Base-by-base conservation (phyloP, 495 filamentous ascomycete genomes). In the Xylaria sp. region DNA sequence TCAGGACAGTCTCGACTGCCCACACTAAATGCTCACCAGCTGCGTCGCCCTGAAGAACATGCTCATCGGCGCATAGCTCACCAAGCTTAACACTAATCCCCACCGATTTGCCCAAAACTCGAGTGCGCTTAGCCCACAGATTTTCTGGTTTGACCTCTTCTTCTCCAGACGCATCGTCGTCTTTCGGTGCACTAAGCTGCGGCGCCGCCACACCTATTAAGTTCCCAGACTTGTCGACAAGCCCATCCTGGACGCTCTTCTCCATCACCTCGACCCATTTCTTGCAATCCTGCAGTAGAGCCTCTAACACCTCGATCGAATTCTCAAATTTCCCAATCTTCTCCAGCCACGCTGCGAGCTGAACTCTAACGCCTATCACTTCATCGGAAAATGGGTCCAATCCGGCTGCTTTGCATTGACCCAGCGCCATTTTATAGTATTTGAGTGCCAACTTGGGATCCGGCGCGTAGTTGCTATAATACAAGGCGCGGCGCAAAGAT, bases 351-450 rank as follows among this genome's bases (percentile, higher is more conserved):
- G 83, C 85, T 4, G 93, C 90, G 5, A 97, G 79, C 80, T 93
- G 90, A 40, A 97, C 88, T 82, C 93, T 96, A 24, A 99, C 88
- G 0, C 96, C 96, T 59, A 97, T 83, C 17, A 98, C 88, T 75
- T 97, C 96, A 70, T 97, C 92, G 3, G 91, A 93, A 74, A 93
- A 96, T 3, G 92, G 92, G 78, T 98, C 93, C 82, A 99, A 89
- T 0, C 88, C 88, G 52, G 91, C 73, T 75, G 95, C 89, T 24
- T 87, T 79, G 44, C 92, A 93, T 19, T 89, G 84, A 70, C 86
- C 82, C 52, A 98, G 79, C 3, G 95, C 96, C 59, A 90, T 84
- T 70, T 88, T 88, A 79, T 97, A 98, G 80, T 93, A 91, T 66
- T 92, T 90, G 48, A 97, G 80, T 2, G 96, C 94, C 61, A 89